These are phyloP conservation scores for Schizophyllum commune DNA, from an alignment of 1,284 basidiomycete genomes.

Conservation along the genomic window DNA sequence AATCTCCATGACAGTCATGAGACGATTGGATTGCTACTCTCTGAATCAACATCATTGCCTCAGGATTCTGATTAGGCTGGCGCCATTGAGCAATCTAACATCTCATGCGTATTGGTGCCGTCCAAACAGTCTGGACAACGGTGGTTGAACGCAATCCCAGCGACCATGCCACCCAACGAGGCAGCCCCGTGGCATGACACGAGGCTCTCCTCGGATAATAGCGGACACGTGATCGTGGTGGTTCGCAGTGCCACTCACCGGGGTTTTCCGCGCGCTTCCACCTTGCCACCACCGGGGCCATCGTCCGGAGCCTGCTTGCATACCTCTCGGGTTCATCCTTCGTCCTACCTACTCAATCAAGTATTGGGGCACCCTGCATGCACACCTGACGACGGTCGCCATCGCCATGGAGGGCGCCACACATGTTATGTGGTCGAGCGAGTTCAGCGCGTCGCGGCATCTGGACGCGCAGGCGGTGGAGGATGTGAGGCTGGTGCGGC, in stretches of 20 bases:
- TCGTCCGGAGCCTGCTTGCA: neutral
- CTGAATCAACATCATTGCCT: too few relatives aligned
- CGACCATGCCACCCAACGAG: too few relatives aligned
- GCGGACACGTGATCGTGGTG: neutral
- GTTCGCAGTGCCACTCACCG: neutral
- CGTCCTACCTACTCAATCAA: too few relatives aligned
- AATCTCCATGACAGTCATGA: too few relatives aligned
- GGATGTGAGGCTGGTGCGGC: neutral
- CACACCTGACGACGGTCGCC: neutral
- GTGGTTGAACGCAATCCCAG: too few relatives aligned
- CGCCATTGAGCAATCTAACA: too few relatives aligned
- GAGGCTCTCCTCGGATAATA: neutral
- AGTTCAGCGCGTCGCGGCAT: neutral
- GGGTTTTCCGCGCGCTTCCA: neutral
- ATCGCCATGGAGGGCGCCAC: neutral
- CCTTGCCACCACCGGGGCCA: neutral
- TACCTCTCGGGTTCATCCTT: neutral
- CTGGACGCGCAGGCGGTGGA: neutral
- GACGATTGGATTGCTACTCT: too few relatives aligned
- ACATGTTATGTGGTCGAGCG: neutral
- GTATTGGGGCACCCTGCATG: neutral
- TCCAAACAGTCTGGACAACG: too few relatives aligned
- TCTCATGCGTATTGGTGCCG: too few relatives aligned
- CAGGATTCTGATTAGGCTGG: too few relatives aligned
- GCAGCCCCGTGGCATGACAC: too few relatives aligned